phyloP scores from a whole-genome alignment of 257 asterid genomes.

The Petrea volubilis region DNA sequence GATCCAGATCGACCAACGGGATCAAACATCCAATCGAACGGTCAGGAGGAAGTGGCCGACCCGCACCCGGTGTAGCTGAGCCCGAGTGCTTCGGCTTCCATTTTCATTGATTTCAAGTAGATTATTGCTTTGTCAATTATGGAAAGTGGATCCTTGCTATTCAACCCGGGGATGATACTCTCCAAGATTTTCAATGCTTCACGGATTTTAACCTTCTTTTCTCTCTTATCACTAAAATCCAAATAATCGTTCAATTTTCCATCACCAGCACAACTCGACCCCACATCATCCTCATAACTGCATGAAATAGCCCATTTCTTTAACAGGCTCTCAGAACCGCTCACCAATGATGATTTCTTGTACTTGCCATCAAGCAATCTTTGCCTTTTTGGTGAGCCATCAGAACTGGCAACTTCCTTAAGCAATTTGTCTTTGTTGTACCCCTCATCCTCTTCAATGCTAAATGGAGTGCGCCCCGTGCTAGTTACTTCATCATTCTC shows the following conservation, averaged over 20 bases:
- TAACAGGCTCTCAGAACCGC: conserved; percentile 4
- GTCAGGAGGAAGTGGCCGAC: neutral
- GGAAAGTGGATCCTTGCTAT: conserved; percentile 48
- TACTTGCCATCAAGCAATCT: conserved; percentile 53
- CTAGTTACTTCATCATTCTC: conserved; percentile 65
- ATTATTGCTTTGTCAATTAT: conserved; percentile 60
- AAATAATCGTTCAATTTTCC: conserved; percentile 17
- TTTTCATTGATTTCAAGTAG: conserved; percentile 50
- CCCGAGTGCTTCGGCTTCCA: conserved; percentile 40
- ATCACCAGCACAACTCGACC: conserved; percentile 30
- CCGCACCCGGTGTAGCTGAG: conserved; percentile 17
- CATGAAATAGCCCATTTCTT: conserved; percentile 4
- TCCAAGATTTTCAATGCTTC: conserved; percentile 40
- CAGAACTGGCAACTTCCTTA: conserved; percentile 48
- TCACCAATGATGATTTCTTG: conserved; percentile 42
- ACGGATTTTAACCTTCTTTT: conserved; percentile 39
- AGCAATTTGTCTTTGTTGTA: conserved; percentile 20
- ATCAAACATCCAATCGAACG: neutral
- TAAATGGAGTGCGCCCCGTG: conserved; percentile 42
- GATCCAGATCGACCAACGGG: too few relatives aligned
- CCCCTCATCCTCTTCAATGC: conserved; percentile 15
- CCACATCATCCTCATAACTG: conserved; percentile 31
- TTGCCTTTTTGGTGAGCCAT: conserved; percentile 49
- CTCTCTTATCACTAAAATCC: conserved; percentile 19
- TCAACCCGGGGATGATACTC: conserved; percentile 43